A percentile compares a stretch with the other conserved stretches of the same genome.
phyloP scores from a whole-genome alignment of 2,329 filamentous ascomycete genomes.

The Metarhizium anisopliae region DNA sequence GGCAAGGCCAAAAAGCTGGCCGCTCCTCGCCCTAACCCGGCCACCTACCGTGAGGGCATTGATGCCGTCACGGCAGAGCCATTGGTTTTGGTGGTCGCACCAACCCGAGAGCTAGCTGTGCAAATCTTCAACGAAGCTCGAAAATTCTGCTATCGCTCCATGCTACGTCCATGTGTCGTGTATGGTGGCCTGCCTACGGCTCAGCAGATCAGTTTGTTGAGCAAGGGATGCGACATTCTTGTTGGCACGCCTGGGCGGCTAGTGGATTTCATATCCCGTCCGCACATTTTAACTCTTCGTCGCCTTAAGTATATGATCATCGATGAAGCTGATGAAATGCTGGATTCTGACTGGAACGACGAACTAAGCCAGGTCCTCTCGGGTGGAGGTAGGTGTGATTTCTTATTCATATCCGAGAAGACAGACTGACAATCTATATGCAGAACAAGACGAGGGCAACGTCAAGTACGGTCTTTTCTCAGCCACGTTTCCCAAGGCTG shows the following conservation, averaged over 20 bases:
- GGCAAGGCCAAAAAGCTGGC: constrained; percentile 87
- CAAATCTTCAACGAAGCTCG: constrained; percentile 95
- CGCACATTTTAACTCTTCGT: constrained; percentile 57
- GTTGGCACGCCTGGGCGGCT: constrained; percentile 84
- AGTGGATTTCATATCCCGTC: constrained; percentile 70
- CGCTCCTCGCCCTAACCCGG: constrained; percentile 62
- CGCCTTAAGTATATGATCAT: constrained; percentile 77
- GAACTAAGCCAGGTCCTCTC: constrained; percentile 68
- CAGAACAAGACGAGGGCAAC: constrained; percentile 65
- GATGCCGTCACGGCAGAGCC: constrained; percentile 67
- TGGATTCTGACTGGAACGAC: constrained; percentile 68
- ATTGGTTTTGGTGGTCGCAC: constrained; percentile 74
- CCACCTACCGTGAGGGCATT: constrained; percentile 39
- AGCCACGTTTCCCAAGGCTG: constrained; percentile 79
- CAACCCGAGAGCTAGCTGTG: constrained; percentile 81
- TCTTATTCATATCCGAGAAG: constrained; percentile 5
- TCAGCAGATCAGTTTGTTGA: constrained; percentile 64
- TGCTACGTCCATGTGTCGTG: constrained; percentile 82
- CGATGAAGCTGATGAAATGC: constrained; percentile 92
- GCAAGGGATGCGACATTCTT: constrained; percentile 80
- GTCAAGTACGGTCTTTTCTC: constrained; percentile 78
- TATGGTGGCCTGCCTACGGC: constrained; percentile 75
- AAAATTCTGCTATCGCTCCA: constrained; percentile 87
- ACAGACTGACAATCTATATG: constrained; percentile 18
- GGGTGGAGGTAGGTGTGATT: constrained; percentile 61